Percentiles rank a stretch among this genome's conserved stretches.
Evolutionary conservation across 1,284 basidiomycete species (phyloP).

Genomic region (Irpex lacteus): DNA sequence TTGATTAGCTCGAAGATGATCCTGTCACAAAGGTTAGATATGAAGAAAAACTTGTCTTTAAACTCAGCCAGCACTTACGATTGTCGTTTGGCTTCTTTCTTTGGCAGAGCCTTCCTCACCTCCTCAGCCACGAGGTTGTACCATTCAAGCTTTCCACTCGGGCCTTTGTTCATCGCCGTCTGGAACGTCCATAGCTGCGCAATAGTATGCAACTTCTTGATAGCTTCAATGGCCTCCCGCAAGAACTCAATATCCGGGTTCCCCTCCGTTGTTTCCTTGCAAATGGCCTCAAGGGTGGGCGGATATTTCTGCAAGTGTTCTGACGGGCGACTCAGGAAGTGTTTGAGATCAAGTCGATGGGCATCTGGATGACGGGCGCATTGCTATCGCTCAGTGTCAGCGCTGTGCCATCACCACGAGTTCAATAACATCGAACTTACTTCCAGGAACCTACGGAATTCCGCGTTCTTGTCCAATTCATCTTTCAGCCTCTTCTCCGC

Average conservation of each 20-base stretch:
- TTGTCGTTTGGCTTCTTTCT: constrained; percentile 84
- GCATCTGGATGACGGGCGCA: constrained; percentile 66
- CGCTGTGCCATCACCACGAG: not conserved
- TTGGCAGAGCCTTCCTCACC: constrained; percentile 59
- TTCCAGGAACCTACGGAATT: constrained; percentile 87
- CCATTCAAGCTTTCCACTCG: constrained; percentile 81
- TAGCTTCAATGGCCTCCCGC: constrained; percentile 69
- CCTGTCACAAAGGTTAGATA: constrained; percentile 35
- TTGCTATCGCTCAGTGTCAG: constrained; percentile 33
- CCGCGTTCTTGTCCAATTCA: constrained; percentile 78
- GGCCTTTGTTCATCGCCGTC: constrained; percentile 77
- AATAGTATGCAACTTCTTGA: constrained; percentile 74
- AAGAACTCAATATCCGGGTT: constrained; percentile 84
- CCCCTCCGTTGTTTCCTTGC: constrained; percentile 71
- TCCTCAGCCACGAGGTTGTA: constrained; percentile 79
- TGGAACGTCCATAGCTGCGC: constrained; percentile 86
- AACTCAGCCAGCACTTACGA: constrained; percentile 53
- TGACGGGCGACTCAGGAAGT: constrained; percentile 83
- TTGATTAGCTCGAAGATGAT: constrained; percentile 95
- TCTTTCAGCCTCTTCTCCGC: constrained; percentile 87
- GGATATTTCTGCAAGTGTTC: constrained; percentile 92
- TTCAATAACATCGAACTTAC: constrained; percentile 38
- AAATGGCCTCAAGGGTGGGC: constrained; percentile 82
- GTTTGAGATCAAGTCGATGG: constrained; percentile 81
- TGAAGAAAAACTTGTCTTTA: not conserved